Conservation (phyloP, 176 grass and related monocot species). For the Musa schizocarpa region DNA sequence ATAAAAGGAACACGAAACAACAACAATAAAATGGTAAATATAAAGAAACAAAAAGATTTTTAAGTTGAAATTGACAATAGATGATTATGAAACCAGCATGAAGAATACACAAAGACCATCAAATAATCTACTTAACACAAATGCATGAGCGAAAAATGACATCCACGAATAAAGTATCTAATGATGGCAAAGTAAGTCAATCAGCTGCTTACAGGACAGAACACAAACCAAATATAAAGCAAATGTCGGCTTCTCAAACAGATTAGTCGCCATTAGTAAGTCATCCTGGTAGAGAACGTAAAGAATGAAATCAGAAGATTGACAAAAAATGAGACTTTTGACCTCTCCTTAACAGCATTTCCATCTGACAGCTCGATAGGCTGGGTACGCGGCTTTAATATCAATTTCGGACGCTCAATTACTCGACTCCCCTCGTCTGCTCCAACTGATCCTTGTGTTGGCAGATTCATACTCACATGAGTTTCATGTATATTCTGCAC, state of each 20-base stretch:
- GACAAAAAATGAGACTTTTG: background rate
- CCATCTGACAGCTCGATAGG: slow-evolving; percentile 36
- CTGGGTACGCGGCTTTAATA: slow-evolving; percentile 69
- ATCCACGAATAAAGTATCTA: background rate
- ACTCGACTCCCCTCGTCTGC: slow-evolving; percentile 32
- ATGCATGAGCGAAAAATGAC: background rate
- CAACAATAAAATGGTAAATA: too few relatives aligned
- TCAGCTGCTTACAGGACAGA: background rate
- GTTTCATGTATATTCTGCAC: slow-evolving; percentile 38
- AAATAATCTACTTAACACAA: too few relatives aligned
- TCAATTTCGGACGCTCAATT: slow-evolving; percentile 59
- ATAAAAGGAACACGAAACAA: too few relatives aligned
- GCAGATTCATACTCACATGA: slow-evolving; percentile 21
- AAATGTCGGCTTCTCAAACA: background rate
- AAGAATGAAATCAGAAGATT: background rate
- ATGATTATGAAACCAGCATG: too few relatives aligned
- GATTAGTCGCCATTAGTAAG: background rate
- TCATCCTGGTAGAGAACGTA: background rate
- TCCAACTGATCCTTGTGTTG: slow-evolving; percentile 38
- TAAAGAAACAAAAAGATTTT: too few relatives aligned
- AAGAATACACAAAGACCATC: too few relatives aligned
- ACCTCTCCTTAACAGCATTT: slow-evolving; percentile 62
- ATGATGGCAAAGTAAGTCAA: background rate
- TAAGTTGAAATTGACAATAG: too few relatives aligned
- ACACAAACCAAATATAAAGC: background rate